phyloP scores from a whole-genome alignment of 257 asterid genomes.

The Solanum medicagineum region DNA sequence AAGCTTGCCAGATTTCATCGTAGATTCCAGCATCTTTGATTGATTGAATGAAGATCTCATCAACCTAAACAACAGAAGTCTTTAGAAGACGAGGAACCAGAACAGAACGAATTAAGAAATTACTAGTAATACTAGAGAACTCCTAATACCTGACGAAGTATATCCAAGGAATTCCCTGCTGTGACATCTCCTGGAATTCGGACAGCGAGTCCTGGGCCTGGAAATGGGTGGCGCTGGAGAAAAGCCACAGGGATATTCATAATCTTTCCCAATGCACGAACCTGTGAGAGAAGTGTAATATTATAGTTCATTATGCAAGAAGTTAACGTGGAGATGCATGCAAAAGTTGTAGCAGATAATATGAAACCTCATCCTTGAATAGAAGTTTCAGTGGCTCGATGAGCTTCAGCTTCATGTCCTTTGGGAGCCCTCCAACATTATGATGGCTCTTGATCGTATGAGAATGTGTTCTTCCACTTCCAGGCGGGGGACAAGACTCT shows the following conservation, averaged over 20 bases:
- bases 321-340: background rate
- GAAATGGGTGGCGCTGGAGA: constrained; percentile 87
- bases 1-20: constrained; percentile 95
- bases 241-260: constrained; percentile 63
- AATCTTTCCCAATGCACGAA: constrained; percentile 76
- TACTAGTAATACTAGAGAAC: background rate
- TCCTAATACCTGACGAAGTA: constrained; percentile 56
- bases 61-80: constrained; percentile 40
- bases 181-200: constrained; percentile 93
- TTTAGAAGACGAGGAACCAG: background rate
- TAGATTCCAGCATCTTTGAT: constrained; percentile 87
- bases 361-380: constrained; percentile 86
- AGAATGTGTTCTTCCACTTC: constrained; percentile 92
- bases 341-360: background rate
- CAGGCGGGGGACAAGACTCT: constrained; percentile 99
- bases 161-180: constrained; percentile 64
- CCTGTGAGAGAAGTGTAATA: constrained; percentile 22
- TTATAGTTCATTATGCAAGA: too few species aligned
- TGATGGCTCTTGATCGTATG: constrained; percentile 98
- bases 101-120: background rate
- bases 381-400: constrained; percentile 93
- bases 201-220: constrained; percentile 93
- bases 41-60: constrained; percentile 89
- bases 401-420: constrained; percentile 93
- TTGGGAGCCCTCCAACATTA: constrained; percentile 95